A percentile compares a stretch with the other conserved stretches of the same genome.
Evolutionary conservation across 371 early-diverging fungal genomes (phyloP).

Genomic region (Mortierella sp.): DNA sequence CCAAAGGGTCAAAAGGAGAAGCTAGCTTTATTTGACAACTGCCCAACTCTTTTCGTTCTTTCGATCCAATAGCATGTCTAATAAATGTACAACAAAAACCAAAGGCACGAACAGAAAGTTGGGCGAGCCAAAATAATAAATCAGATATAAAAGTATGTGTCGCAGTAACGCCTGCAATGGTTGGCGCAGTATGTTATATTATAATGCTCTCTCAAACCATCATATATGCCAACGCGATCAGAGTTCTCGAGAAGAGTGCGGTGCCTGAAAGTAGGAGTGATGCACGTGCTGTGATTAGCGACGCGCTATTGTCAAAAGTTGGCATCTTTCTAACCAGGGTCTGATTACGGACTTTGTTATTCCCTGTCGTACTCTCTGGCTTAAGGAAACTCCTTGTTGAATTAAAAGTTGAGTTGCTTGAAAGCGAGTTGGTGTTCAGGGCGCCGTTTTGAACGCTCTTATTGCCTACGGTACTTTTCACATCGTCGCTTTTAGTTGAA

Average conservation of each 20-base stretch:
- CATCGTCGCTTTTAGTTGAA: background rate
- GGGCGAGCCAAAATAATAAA: background rate
- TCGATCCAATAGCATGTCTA: background rate
- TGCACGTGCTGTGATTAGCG: background rate
- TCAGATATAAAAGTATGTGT: background rate
- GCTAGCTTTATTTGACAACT: background rate
- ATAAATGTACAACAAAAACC: background rate
- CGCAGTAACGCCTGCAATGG: background rate
- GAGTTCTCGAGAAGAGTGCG: background rate
- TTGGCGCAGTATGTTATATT: background rate
- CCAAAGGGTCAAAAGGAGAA: background rate
- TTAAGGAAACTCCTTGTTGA: background rate
- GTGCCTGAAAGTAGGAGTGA: background rate
- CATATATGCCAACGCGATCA: conserved; percentile 21
- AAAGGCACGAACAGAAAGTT: background rate
- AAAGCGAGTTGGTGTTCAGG: background rate
- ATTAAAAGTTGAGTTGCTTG: background rate
- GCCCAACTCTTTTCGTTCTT: background rate
- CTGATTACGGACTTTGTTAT: background rate
- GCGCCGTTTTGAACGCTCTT: background rate
- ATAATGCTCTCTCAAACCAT: background rate
- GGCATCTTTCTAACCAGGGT: conserved; percentile 11
- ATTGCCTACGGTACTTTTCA: background rate
- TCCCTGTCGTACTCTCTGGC: background rate
- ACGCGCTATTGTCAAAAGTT: conserved; percentile 4